Base-by-base conservation (phyloP, 225 moss, liverwort and hornwort species). In the Lunularia cruciata region DNA sequence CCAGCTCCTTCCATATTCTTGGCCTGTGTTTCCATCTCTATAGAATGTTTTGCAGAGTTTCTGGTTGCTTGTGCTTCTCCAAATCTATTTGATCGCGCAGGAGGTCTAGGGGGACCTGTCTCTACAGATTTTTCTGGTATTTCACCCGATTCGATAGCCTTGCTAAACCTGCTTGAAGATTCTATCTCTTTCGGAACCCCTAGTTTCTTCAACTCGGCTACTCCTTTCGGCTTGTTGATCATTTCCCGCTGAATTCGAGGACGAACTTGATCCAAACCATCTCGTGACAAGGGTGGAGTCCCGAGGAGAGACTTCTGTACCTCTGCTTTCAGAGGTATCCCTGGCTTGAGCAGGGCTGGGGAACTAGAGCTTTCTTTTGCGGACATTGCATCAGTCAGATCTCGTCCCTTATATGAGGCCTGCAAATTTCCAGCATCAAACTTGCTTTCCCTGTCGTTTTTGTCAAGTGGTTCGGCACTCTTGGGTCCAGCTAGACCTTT, bases 111-210 rank as follows among this genome's bases (percentile, higher is more conserved):
- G 37, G 56, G 81, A 72, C 30, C 14, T 49, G 75, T 78, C 69
- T 79, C 81, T 15, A 67, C 64, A 72, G 75, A 68, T 75, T 82
- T 86, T 6, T 86, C 89, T 49, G 77, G 77, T 64, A 84, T 72
- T 72, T 90, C 88, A 67, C 83, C 88, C 57, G 76, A 75, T 61
- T 87, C 76, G 6, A 55, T 4, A 68, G 71, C 67, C 69, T 43
- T 77, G 53, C 40, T 48, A 18, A 80, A 68, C 72, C 76, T 88
- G 47, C 45, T 72, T 33, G 72, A 30, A 18, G 59, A 12, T 31
- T 70, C 69, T 23, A 72, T 71, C 26, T 81, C 88, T 70, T 70
- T 67, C 36, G 74, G 45, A 61, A 57, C 47, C n/a, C 8, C 48
- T 2, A 73, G 76, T 68, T 77, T 84, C 55, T 81, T 84, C 47